Evolutionary conservation across 2,329 filamentous ascomycete species (phyloP).

Genomic region (Ceratocystis cacaofunesta): DNA sequence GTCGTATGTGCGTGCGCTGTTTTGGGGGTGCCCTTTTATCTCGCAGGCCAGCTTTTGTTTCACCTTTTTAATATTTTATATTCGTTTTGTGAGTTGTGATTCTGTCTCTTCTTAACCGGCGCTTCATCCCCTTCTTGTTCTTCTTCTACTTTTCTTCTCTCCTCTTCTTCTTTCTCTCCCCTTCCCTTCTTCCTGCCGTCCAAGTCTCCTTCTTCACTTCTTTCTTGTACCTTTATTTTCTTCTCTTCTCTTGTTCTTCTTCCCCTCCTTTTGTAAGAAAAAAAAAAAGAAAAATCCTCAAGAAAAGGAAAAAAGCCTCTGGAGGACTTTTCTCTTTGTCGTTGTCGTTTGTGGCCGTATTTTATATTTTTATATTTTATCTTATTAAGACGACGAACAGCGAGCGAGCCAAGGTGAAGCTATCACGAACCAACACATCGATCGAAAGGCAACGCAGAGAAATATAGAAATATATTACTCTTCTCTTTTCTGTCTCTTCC

Average conservation of each 20-base stretch:
- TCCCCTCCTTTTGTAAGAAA: background rate
- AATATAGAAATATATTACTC: background rate
- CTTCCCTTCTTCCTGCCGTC: background rate
- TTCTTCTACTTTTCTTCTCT: conserved; percentile 7
- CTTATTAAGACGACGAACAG: background rate
- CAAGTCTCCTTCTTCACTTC: background rate
- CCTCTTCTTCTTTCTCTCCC: background rate
- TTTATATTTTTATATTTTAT: background rate
- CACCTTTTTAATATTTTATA: background rate
- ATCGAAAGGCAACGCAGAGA: background rate
- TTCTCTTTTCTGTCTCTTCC: background rate
- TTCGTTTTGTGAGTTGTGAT: too few species aligned
- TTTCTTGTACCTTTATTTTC: conserved; percentile 8
- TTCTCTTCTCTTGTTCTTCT: conserved; percentile 11
- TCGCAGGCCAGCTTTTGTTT: background rate
- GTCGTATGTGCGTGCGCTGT: background rate
- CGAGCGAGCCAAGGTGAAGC: too few species aligned
- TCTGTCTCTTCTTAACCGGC: background rate
- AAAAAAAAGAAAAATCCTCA: too few species aligned
- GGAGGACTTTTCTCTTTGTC: background rate
- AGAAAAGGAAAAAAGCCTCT: background rate
- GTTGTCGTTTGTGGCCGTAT: background rate
- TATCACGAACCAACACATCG: background rate
- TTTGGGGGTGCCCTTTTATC: background rate
- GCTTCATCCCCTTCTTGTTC: background rate